Evolutionary conservation across 495 filamentous ascomycete species (phyloP).

Genomic region (Bombardia bombarda): DNA sequence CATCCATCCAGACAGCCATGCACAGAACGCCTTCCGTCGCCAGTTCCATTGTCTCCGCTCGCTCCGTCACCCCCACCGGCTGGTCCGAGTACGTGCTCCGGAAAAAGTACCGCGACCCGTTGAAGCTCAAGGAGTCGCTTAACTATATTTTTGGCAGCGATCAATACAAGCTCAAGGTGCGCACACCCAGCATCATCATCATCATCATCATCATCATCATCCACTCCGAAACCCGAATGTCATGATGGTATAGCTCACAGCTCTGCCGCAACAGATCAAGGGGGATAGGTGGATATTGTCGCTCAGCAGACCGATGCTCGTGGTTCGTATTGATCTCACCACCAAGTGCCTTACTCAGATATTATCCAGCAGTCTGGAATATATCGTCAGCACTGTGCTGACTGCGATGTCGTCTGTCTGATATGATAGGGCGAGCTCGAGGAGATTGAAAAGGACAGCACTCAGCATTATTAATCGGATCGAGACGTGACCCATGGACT

Average conservation of each 20-base stretch:
- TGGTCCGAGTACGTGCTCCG: slow-evolving; percentile 5
- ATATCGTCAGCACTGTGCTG: too few species aligned
- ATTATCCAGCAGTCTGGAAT: too few species aligned
- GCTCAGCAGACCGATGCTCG: not conserved
- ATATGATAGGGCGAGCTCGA: not conserved
- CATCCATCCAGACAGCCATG: not conserved
- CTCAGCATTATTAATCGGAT: not conserved
- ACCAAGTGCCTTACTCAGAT: not conserved
- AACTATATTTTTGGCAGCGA: slow-evolving; percentile 1
- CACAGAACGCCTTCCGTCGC: not conserved
- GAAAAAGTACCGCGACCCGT: slow-evolving; percentile 6
- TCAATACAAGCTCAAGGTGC: slow-evolving; percentile 4
- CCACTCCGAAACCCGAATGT: not conserved
- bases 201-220: not conserved
- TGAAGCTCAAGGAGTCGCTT: slow-evolving; percentile 2
- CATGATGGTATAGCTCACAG: not conserved
- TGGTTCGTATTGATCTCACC: not conserved
- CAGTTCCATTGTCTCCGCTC: not conserved
- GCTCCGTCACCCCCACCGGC: not conserved
- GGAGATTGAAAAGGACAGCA: not conserved
- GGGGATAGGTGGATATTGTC: slow-evolving; percentile 3
- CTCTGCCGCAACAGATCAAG: not conserved
- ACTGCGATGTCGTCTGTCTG: not conserved
- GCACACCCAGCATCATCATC: too few species aligned
- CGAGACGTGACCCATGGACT: too few species aligned